Percentiles rank a stretch among this genome's conserved stretches.
Evolutionary conservation across 257 asterid species (phyloP).

Genomic region (Solanum paucissectum): DNA sequence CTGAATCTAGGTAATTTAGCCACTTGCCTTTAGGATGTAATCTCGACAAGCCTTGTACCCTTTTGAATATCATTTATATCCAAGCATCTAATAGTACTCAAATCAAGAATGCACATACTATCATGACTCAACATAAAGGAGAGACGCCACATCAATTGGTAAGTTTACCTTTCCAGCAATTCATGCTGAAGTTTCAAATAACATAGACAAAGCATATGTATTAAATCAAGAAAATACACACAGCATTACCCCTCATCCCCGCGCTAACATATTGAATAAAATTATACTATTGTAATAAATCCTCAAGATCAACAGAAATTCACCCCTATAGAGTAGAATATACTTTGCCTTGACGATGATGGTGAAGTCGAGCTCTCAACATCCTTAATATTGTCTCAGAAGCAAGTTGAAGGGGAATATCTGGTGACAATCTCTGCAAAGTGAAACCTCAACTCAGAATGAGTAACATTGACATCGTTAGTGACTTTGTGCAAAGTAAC

Average conservation of each 20-base stretch:
- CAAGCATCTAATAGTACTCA: not conserved
- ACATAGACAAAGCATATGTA: not conserved
- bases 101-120: not conserved
- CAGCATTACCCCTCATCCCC: not conserved
- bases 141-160: not conserved
- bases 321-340: constrained; percentile 3
- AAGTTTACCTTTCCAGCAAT: not conserved
- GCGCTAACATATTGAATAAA: not conserved
- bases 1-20: not conserved
- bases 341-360: constrained; percentile 82
- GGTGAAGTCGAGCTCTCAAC: constrained; percentile 87
- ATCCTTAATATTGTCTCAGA: constrained; percentile 74
- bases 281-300: not conserved
- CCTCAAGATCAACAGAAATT: not conserved
- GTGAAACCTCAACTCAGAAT: constrained; percentile 3
- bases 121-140: not conserved
- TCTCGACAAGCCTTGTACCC: no score
- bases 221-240: not conserved
- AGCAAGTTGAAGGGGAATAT: constrained; percentile 82
- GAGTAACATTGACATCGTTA: not conserved
- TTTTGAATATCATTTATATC: not conserved
- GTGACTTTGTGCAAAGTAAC: not conserved
- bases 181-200: not conserved
- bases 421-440: constrained; percentile 75
- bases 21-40: not conserved